Base-by-base conservation (phyloP, 2,329 filamentous ascomycete genomes). In the Eurotiales sp. region DNA sequence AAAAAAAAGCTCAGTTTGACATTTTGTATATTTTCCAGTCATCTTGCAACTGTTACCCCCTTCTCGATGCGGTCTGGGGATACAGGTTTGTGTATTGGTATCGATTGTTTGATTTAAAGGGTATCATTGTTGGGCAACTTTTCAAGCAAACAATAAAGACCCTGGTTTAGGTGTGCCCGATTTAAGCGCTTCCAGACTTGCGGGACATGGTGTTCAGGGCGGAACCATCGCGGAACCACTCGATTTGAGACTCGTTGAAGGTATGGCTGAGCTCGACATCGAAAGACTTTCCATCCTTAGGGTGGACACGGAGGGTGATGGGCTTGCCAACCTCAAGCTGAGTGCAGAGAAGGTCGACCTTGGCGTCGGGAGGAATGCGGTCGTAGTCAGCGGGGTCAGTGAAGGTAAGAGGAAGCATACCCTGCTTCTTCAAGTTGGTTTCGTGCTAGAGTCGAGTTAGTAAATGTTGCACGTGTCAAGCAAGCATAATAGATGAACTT, bases 401-500 rank as follows among this genome's bases (percentile, higher is more conserved):
- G 78, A 99, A 99, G 65, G 91, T 97, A 60, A 99, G 83, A 66
- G 93, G 93, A 77, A 99, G 88, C 92, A 99, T 96, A 77, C 93
- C 93, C 84, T 99, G 93, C 87, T 99, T 99, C 89, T 99, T 99
- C 80, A 99, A 78, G 84, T 99, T 99, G 80, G 93, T 99, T 83
- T 99, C 93, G 83, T 99, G 93, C 75, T 77, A 55, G 45, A 25
- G 27, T 23, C 37, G n/a, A 25, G 51, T 62, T 57, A 64, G 58
- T 53, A 43, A 37, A 25, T 40, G n/a, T 41, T 8, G 21, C 2
- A 23, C 21, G 46, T 36, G 11, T 19, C 12, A 36, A 8, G 11
- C 10, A 37, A 12, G 15, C 22, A 17, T 5, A 12, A 8, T 15
- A 45, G n/a, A 44, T 3, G 17, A 36, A 75, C 75, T 72, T 70